phyloP scores from a whole-genome alignment of 768 basidiomycete species.

The Mycena epipterygia region DNA sequence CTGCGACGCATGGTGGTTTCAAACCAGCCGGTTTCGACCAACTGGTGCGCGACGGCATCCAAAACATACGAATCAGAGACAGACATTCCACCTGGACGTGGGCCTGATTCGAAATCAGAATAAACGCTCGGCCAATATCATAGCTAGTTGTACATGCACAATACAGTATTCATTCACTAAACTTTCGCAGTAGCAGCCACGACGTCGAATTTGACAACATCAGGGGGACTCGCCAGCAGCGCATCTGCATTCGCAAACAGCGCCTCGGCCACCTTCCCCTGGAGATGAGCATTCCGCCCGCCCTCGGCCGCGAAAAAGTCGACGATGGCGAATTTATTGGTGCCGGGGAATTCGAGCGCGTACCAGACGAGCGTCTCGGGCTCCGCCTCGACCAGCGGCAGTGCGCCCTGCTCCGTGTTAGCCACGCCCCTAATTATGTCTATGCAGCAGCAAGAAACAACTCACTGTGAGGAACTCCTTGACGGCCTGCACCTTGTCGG shows the following conservation, averaged over 20 bases:
- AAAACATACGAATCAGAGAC: too few relatives aligned
- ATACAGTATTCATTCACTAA: not conserved
- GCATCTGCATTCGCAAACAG: slow-evolving; percentile 50
- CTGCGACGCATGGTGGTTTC: too few relatives aligned
- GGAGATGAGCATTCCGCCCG: slow-evolving; percentile 50
- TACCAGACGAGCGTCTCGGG: slow-evolving; percentile 53
- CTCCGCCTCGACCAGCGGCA: slow-evolving; percentile 52
- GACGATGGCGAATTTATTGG: slow-evolving; percentile 52
- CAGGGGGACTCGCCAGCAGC: slow-evolving; percentile 45
- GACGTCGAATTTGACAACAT: slow-evolving; percentile 50
- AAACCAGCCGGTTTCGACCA: too few relatives aligned
- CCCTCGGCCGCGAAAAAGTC: slow-evolving; percentile 52
- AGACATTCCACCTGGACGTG: too few relatives aligned
- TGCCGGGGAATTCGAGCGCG: slow-evolving; percentile 53
- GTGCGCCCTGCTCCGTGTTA: slow-evolving; percentile 48
- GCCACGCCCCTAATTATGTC: too few relatives aligned
- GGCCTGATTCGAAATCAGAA: too few relatives aligned
- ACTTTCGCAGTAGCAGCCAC: slow-evolving; percentile 47
- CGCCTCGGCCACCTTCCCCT: slow-evolving; percentile 51
- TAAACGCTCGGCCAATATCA: too few relatives aligned
- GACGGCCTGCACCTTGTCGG: slow-evolving; percentile 50
- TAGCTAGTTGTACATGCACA: too few relatives aligned
- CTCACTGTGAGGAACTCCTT: slow-evolving; percentile 53
- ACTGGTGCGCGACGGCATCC: too few relatives aligned
- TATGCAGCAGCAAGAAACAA: too few relatives aligned